These are phyloP conservation scores for Breviolum minutum DNA, from an alignment of 73 alveolate genomes.

Conservation along the genomic window DNA sequence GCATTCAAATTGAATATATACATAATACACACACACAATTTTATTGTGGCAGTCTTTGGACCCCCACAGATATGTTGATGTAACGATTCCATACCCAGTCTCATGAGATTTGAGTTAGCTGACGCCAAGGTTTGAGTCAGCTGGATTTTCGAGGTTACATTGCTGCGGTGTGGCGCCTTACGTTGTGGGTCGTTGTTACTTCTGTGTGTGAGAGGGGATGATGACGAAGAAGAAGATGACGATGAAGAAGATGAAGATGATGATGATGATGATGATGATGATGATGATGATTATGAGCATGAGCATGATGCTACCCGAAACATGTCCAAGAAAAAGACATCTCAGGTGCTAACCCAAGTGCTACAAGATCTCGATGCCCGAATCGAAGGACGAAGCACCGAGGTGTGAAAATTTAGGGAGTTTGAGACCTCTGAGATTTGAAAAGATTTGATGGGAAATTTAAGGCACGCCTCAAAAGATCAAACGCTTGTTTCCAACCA, in stretches of 20 bases:
- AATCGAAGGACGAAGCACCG: not conserved
- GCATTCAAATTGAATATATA: too few relatives aligned
- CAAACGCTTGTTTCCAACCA: too few relatives aligned
- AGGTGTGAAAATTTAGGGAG: slow-evolving; percentile 25
- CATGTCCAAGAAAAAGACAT: not conserved
- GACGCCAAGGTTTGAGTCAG: slow-evolving; percentile 25
- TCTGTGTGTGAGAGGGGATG: not conserved
- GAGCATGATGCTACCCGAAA: not conserved
- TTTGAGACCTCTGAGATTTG: not conserved
- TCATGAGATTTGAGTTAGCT: not conserved
- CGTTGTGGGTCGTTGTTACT: not conserved
- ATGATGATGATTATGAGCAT: not conserved
- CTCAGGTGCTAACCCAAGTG: slow-evolving; percentile 68
- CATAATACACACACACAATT: too few relatives aligned
- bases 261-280: too few relatives aligned
- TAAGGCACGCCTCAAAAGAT: too few relatives aligned
- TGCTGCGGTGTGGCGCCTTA: slow-evolving; percentile 33
- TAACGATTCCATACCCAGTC: too few relatives aligned
- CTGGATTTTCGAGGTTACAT: slow-evolving; percentile 76
- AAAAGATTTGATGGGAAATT: too few relatives aligned
- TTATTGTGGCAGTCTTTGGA: too few relatives aligned
- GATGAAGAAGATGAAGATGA: not conserved
- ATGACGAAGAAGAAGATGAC: too few relatives aligned
- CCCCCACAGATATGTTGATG: too few relatives aligned
- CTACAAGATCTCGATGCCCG: slow-evolving; percentile 64